These are phyloP conservation scores for Stylonectria norvegica DNA, from an alignment of 2,329 filamentous ascomycete species.

Conservation along the genomic window DNA sequence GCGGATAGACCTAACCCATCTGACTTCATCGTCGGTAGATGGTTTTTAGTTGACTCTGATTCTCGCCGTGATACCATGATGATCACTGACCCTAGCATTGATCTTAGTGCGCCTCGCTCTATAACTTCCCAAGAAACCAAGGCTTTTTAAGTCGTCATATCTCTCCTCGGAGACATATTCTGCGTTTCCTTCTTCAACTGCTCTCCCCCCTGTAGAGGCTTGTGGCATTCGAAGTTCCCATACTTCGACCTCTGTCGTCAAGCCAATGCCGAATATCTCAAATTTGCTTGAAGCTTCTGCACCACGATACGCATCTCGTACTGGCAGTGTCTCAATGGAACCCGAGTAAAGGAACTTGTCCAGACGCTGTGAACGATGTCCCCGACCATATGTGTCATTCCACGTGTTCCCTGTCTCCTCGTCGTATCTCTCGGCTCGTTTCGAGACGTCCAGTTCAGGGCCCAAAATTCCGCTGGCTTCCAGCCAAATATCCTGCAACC, in stretches of 20 bases:
- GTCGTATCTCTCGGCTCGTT: no score
- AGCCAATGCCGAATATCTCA: not conserved
- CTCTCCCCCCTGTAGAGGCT: constrained; percentile 1
- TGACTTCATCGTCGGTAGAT: no score
- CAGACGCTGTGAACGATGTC: not conserved
- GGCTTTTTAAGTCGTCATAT: not conserved
- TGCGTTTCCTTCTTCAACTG: not conserved
- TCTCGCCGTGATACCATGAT: constrained; percentile 3
- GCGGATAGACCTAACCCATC: no score
- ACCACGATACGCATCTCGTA: not conserved
- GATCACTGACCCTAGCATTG: constrained; percentile 3
- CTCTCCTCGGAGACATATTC: constrained; percentile 3
- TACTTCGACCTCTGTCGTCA: constrained; percentile 1
- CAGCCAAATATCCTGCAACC: constrained; percentile 3
- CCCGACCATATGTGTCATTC: not conserved
- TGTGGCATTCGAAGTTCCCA: constrained; percentile 8
- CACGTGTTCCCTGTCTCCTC: not conserved
- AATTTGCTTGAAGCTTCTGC: not conserved
- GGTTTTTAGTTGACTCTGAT: no score
- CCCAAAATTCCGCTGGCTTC: not conserved
- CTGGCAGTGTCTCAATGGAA: not conserved
- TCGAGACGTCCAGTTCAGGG: no score
- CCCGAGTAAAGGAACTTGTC: constrained; percentile 9
- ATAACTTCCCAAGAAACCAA: constrained; percentile 1
- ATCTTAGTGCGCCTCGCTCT: not conserved